A percentile compares a stretch with the other conserved stretches of the same genome.
Evolutionary conservation across 768 basidiomycete species (phyloP).

Genomic region (Tricholoma matsutake): DNA sequence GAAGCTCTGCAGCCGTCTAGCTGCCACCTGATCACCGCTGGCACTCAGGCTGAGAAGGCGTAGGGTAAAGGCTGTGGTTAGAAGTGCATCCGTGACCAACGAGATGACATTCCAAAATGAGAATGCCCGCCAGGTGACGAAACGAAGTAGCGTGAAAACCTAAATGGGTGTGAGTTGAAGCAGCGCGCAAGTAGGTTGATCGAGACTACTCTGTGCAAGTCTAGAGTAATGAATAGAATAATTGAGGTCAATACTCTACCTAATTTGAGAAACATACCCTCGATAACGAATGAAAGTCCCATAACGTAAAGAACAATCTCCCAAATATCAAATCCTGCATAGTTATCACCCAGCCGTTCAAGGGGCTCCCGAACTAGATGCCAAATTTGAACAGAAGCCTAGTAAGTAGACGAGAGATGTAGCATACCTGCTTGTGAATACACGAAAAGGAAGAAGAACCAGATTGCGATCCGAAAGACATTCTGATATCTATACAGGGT

Average conservation of each 20-base stretch:
- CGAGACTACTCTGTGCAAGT: constrained; percentile 50
- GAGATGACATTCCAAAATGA: constrained; percentile 75
- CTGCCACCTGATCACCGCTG: constrained; percentile 31
- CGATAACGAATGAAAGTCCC: constrained; percentile 71
- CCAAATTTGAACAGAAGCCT: constrained; percentile 3
- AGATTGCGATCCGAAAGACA: constrained; percentile 70
- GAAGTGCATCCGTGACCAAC: constrained; percentile 68
- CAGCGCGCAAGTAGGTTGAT: not conserved
- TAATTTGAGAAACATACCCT: constrained; percentile 54
- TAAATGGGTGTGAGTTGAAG: constrained; percentile 22
- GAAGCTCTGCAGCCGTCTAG: constrained; percentile 67
- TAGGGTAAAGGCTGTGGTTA: constrained; percentile 70
- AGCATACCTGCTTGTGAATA: constrained; percentile 81
- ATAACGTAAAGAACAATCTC: constrained; percentile 79
- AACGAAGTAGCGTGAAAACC: constrained; percentile 68
- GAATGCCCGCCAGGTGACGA: constrained; percentile 80
- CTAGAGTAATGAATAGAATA: constrained; percentile 23
- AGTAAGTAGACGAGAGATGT: not conserved
- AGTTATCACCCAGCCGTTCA: constrained; percentile 59
- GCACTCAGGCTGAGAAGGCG: constrained; percentile 57
- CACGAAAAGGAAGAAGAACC: constrained; percentile 73
- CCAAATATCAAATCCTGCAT: constrained; percentile 66
- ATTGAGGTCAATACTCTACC: not conserved
- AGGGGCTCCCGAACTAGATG: constrained; percentile 69
- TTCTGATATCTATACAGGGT: constrained; percentile 69